phyloP scores from a whole-genome alignment of 257 asterid genomes.

The Paraleonurus japonicus region DNA sequence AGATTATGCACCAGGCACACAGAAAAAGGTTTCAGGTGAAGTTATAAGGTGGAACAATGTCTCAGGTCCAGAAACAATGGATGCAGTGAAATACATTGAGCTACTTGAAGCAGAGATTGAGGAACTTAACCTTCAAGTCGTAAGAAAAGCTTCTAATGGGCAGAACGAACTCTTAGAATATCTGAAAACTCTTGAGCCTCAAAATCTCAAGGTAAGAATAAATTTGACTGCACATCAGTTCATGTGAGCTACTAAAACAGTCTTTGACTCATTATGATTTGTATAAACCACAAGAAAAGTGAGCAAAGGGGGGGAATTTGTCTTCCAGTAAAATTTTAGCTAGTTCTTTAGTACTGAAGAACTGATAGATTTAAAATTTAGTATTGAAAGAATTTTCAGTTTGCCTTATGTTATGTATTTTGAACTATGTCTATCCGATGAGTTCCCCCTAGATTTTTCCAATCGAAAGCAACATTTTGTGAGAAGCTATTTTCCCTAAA shows the following conservation, averaged over 20 bases:
- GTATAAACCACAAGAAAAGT: slow-evolving; percentile 12
- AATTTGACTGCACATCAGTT: background rate
- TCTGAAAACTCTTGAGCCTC: slow-evolving; percentile 92
- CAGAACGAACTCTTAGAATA: slow-evolving; percentile 85
- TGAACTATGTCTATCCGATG: background rate
- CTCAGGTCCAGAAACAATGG: slow-evolving; percentile 86
- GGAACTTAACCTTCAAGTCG: slow-evolving; percentile 87
- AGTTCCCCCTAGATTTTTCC: slow-evolving; percentile 5
- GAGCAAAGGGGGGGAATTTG: background rate
- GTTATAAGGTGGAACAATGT: slow-evolving; percentile 92
- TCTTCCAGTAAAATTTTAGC: slow-evolving; percentile 10
- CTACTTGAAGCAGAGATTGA: slow-evolving; percentile 95
- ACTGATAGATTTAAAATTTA: background rate
- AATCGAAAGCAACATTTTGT: background rate
- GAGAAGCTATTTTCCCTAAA: slow-evolving; percentile 10
- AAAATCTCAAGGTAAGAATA: slow-evolving; percentile 79
- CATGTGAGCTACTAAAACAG: slow-evolving; percentile 23
- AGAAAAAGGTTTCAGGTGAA: slow-evolving; percentile 92
- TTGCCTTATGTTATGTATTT: slow-evolving; percentile 9
- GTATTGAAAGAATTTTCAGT: background rate
- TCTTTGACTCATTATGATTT: slow-evolving; percentile 6
- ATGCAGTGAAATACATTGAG: slow-evolving; percentile 94
- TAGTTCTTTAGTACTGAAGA: slow-evolving; percentile 15
- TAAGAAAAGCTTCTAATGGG: slow-evolving; percentile 65
- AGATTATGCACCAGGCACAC: slow-evolving; percentile 93